phyloP scores from a whole-genome alignment of 495 filamentous ascomycete species.

The Arthonia radiata region DNA sequence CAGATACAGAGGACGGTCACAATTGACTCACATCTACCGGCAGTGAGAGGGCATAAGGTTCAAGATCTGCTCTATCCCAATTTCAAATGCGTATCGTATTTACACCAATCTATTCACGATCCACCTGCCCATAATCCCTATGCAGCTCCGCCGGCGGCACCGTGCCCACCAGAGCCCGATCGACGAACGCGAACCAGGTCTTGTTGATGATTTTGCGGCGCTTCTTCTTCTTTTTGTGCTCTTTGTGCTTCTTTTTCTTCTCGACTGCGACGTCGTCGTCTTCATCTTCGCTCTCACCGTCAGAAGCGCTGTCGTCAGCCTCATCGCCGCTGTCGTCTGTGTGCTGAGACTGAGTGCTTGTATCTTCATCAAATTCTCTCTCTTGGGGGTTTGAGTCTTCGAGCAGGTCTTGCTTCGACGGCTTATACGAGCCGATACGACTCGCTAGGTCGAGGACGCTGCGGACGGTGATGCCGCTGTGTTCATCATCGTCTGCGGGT shows the following conservation, averaged over 20 bases:
- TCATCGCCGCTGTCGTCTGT: constrained; percentile 1
- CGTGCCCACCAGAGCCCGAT: constrained; percentile 56
- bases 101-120: too few species aligned
- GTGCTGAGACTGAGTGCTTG: too few species aligned
- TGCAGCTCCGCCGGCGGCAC: constrained; percentile 30
- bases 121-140: constrained; percentile 13
- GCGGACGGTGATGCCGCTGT: constrained; percentile 58
- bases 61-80: too few species aligned
- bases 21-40: too few species aligned
- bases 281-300: constrained; percentile 3
- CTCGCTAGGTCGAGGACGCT: constrained; percentile 57
- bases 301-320: constrained; percentile 6
- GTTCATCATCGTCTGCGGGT: too few species aligned
- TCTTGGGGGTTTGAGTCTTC: constrained; percentile 7
- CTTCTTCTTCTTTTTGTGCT: constrained; percentile 14
- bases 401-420: constrained; percentile 9
- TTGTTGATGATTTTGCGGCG: constrained; percentile 25
- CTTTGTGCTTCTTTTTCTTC: constrained; percentile 6
- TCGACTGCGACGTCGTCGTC: constrained; percentile 7
- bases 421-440: constrained; percentile 38
- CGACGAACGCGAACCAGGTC: constrained; percentile 52
- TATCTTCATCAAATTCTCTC: background rate
- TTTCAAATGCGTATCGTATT: too few species aligned
- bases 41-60: too few species aligned
- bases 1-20: too few species aligned